Evolutionary conservation across 306 rosid genomes (phyloP), one percentile per base, ranked within the genome.

Genomic region (Casuarina glauca): DNA sequence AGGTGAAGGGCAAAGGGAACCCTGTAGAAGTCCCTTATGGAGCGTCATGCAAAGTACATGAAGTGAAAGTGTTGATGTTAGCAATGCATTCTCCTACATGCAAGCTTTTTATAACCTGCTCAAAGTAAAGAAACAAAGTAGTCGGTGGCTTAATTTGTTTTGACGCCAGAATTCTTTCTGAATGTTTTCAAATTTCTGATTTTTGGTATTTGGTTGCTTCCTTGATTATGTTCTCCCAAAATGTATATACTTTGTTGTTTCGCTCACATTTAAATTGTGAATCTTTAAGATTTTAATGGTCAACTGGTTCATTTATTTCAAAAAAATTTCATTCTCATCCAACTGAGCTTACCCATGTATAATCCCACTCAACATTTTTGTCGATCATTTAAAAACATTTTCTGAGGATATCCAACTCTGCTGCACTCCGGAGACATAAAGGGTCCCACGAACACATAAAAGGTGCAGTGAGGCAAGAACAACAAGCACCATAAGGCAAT

Each of bases 341-440:
- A 87, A 16, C 17, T 86, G 90, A 62, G 87, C 79, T 51, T 88
- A 89, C 72, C 95, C 98, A 62, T 82, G 90, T 73, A 94, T 94
- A 89, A 92, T 84, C 75, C 92, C 97, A 53, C 92, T 87, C 95
- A 52, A 92, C 93, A 74, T 92, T 94, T 72, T 63, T 84, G 0
- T 87, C 70, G 12, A 92, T 95, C 93, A 92, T 92, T 87, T 86
- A 87, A 20, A 12, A 92, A 90, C 91, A 89, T 16, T 6, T 79
- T 78, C 38, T 89, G 87, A 0, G 97, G 96, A 61, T 53, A 46
- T 15, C 4, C n/a, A 0, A 86, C 82, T 68, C 83, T 72, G 1
- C 90, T 87, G 3, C 97, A 89, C 46, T 94, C 92, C 0, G 90
- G 89, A 76, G 86, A 89, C 93, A 86, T 41, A 9, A 95, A 92